Conservation (phyloP, 179 eudicot genomes). For the Drosera spatulata region DNA sequence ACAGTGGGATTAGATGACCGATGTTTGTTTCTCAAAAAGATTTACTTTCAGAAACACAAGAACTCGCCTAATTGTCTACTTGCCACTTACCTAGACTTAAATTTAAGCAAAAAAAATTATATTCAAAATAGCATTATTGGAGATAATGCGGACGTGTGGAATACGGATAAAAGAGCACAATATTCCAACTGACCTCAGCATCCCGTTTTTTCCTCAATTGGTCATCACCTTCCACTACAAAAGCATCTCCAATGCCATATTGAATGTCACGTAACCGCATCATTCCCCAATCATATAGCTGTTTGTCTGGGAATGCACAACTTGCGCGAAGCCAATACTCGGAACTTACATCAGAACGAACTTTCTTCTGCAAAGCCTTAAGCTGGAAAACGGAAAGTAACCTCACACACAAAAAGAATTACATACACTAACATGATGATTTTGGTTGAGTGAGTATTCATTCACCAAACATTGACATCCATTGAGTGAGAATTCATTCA, state of each 20-base stretch:
- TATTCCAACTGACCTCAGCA: constrained; percentile 48
- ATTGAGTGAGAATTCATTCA: neutral
- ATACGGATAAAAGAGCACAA: neutral
- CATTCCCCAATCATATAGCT: constrained; percentile 98
- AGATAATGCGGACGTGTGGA: no score
- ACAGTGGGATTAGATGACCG: neutral
- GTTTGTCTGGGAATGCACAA: constrained; percentile 74
- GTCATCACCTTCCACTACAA: constrained; percentile 71
- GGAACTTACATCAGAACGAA: constrained; percentile 76
- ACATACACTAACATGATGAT: neutral
- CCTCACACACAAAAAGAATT: neutral
- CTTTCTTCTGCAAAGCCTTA: constrained; percentile 70
- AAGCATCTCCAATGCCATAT: constrained; percentile 90
- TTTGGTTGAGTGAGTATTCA: neutral
- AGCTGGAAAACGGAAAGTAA: constrained; percentile 33
- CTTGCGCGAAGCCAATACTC: constrained; percentile 79
- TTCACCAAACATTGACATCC: neutral
- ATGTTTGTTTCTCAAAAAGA: no score
- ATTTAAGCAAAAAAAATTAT: neutral
- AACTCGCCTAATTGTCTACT: no score
- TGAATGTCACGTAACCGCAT: constrained; percentile 58
- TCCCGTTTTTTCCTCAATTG: constrained; percentile 85
- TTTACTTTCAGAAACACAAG: no score
- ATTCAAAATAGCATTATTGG: neutral
- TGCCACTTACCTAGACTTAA: no score